Evolutionary conservation across 2,329 filamentous ascomycete genomes (phyloP), one percentile per base, ranked within the genome.

Genomic region (Helotiales sp.): DNA sequence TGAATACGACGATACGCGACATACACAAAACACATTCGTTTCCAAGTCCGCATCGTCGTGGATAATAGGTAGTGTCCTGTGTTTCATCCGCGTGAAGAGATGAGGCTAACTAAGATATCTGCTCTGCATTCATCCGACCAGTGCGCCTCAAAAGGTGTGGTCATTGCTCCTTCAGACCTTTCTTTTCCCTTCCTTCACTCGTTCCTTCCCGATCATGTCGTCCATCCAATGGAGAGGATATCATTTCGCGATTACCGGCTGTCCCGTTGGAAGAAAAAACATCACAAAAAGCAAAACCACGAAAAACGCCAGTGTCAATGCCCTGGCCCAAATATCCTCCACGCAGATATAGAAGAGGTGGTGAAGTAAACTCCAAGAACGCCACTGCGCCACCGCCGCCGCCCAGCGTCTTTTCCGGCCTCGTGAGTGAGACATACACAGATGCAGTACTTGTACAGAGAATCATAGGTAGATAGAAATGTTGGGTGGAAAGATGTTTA

Each of bases 401-500:
- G 17, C 50, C 28, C 28, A 55, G 50, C 1, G 15, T 55, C 50
- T 32, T 34, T 32, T 34, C 50, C 50, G 22, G 57, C 37, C 37
- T 28, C 34, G 34, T 40, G 32, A 59, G 37, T 45, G 32, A 45
- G 13, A 59, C 15, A 26, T 22, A 28, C 54, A 30, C 61, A 34
- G 49, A 40, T 55, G 62, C 26, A 47, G 54, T 66, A 66, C 49
- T 65, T 62, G 49, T 66, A 66, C 64, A 66, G 32, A 26, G 45
- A 61, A 58, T 57, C 11, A 49, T 61, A 24, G 17, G 58, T 26
- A 22, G 24, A 43, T 40, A n/a, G 30, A 40, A 22, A 65, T 61
- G n/a, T 49, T 20, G 2, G 37, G 32, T 40, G 6, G 6, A 13
- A 40, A 40, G 34, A 40, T 22, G 24, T 24, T 70, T 66, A 74